Evolutionary conservation across 108 stramenopile species (phyloP).

Genomic region (Mayamaea pseudoterrestris): DNA sequence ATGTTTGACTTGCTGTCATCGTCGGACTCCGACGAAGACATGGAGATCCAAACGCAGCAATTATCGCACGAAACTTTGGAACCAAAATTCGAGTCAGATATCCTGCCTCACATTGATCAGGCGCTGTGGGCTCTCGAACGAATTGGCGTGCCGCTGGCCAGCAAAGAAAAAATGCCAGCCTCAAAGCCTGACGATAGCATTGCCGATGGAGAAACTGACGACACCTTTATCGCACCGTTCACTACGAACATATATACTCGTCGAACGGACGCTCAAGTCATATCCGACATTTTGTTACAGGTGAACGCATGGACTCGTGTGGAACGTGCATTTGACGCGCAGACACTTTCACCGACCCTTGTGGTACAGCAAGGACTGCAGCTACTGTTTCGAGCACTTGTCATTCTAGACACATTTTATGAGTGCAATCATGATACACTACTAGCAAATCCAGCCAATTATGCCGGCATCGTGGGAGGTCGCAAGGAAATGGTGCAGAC

Average conservation of each 20-base stretch:
- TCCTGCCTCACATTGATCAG: too few species aligned
- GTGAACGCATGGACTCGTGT: too few species aligned
- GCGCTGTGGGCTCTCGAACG: too few species aligned
- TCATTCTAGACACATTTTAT: constrained; percentile 35
- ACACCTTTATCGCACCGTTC: background rate
- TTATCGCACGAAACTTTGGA: background rate
- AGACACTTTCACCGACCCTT: background rate
- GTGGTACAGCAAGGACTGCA: constrained; percentile 12
- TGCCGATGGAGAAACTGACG: background rate
- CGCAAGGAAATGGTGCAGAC: constrained; percentile 2
- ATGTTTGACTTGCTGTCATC: constrained; percentile 1
- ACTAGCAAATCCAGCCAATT: background rate
- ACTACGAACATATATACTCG: background rate
- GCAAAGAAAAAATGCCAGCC: too few species aligned
- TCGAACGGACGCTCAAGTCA: background rate
- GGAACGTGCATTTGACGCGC: background rate
- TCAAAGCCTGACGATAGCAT: too few species aligned
- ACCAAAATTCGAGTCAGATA: background rate
- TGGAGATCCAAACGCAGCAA: constrained; percentile 22
- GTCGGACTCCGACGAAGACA: constrained; percentile 29
- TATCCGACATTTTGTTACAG: background rate
- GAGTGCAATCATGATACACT: constrained; percentile 2
- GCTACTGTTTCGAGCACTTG: constrained; percentile 16
- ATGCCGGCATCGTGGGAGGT: background rate
- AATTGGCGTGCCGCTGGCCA: too few species aligned